Percentiles rank a stretch among this genome's conserved stretches.
Evolutionary conservation across 83 land plant species (phyloP).

Genomic region (Isoetes engelmannii): DNA sequence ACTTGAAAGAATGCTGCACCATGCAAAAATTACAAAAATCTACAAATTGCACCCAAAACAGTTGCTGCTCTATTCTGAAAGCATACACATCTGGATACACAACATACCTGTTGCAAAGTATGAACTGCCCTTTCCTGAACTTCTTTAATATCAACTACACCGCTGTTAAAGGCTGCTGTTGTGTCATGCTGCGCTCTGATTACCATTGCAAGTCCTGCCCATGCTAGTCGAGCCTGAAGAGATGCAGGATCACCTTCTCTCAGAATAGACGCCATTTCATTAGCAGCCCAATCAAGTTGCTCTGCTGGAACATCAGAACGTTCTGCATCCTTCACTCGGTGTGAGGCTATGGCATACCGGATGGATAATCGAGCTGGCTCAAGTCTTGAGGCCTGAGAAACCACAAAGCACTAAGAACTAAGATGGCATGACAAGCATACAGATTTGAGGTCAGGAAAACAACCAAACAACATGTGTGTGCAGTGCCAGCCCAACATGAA

Average conservation of each 20-base stretch:
- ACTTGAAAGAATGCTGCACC: not conserved
- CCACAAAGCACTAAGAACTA: not conserved
- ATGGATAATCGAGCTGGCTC: constrained; percentile 64
- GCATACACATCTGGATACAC: not conserved
- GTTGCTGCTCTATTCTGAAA: not conserved
- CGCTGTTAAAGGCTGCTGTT: constrained; percentile 47
- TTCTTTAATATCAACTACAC: constrained; percentile 40
- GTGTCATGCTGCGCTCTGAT: constrained; percentile 68
- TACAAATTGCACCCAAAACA: not conserved
- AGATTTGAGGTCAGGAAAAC: too few species aligned
- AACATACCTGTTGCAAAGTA: constrained; percentile 65
- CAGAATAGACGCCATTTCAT: constrained; percentile 77
- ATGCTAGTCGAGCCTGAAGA: constrained; percentile 51
- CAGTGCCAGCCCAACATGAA: too few species aligned
- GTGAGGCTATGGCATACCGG: constrained; percentile 63
- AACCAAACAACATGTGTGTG: too few species aligned
- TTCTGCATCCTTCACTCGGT: constrained; percentile 66
- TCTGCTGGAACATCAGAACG: constrained; percentile 53
- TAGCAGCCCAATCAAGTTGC: constrained; percentile 72
- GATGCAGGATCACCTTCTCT: constrained; percentile 61
- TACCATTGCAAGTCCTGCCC: constrained; percentile 82
- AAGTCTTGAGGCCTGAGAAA: constrained; percentile 52
- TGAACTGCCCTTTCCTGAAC: constrained; percentile 50
- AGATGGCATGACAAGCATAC: too few species aligned
- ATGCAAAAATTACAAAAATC: not conserved